Evolutionary conservation across 441 rosid species (phyloP), one percentile per base, ranked within the genome.

Genomic region (Croton laevigatus): DNA sequence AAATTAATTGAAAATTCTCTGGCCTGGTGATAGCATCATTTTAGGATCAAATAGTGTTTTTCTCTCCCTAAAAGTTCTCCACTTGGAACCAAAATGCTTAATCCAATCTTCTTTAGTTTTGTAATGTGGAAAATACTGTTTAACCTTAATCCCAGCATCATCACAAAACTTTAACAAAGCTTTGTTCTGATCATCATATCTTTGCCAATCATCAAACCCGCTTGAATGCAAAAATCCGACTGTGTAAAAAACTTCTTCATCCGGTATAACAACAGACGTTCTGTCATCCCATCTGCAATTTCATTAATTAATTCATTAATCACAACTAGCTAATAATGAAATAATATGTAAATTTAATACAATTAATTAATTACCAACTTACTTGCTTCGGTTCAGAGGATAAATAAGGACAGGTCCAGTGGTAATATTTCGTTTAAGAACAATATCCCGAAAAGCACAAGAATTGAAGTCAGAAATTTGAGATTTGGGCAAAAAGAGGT

Each of bases 371-470:
- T 40, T 7, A 40, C 2, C 8, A 13, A 44, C 80, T 68, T 83
- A 92, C 99, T 86, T 92, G 81, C 83, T 77, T 77, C 81, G 68
- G 78, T 89, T 94, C 86, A 94, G 89, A 9, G 98, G 98, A 61
- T 94, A 94, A 62, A 90, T 36, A 54, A 94, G 97, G 66, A 87
- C 80, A 20, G 85, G 84, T 57, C 93, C 96, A 3, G 85, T 75
- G 13, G 99, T 90, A 22, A 91, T 80, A 71, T 84, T 89, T 37
- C 82, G 82, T 72, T 81, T 79, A 8, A 89, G 96, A 52, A 92
- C 74, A 72, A 95, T 80, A 68, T 78, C 81, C 65, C 58, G 80
- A 78, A 95, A 84, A 73, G 91, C 91, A 54, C 88, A 93, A 0
- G 84, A 69, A 65, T 89, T 80, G 84, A 94, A 91, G 61, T 86